Evolutionary conservation across 805 yeast genomes (phyloP), one percentile per base, ranked within the genome.

Genomic region (Cyberlindnera galapagoensis): DNA sequence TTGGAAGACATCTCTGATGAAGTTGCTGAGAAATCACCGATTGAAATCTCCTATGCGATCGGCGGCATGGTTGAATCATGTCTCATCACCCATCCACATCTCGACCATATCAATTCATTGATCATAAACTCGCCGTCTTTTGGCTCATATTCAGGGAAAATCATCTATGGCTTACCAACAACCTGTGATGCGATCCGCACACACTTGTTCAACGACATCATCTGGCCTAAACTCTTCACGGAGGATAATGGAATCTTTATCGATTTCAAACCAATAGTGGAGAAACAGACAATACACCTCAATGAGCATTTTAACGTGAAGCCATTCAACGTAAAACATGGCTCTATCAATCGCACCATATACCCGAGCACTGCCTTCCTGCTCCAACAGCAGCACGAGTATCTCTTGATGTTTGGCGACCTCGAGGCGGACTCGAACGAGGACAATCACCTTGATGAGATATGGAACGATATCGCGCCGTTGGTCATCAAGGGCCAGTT

Each of bases 71-170:
- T 77, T 3, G 49, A 58, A 7, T 60, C 60, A 20, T 74, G 68
- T 41, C 59, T 79, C 29, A 68, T 87, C 18, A 74, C 95, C 1
- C 97, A 87, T 55, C 74, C 90, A 0, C 97, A 87, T 56, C 51
- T 87, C 31, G 97, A 87, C 54, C 97, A 87, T 52, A 64, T 85
- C 10, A 52, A 70, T 8, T 83, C 80, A 0, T 50, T 87, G 29
- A 73, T 79, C 0, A 57, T 87, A 32, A 86, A 86, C 49, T 73
- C 88, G 3, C 84, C 95, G 0, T 64, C 68, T 11, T 65, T 71
- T 42, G 38, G 51, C 8, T 29, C 38, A 13, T 32, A 41, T 9
- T 41, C 49, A 6, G 54, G 57, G 2, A 78, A 71, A 46, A 45
- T 47, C 4, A 51, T 85, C 4, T 70, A 63, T 40, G 94, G 86